Base-by-base conservation (phyloP, 2,329 filamentous ascomycete species). In the Botrytis elliptica region DNA sequence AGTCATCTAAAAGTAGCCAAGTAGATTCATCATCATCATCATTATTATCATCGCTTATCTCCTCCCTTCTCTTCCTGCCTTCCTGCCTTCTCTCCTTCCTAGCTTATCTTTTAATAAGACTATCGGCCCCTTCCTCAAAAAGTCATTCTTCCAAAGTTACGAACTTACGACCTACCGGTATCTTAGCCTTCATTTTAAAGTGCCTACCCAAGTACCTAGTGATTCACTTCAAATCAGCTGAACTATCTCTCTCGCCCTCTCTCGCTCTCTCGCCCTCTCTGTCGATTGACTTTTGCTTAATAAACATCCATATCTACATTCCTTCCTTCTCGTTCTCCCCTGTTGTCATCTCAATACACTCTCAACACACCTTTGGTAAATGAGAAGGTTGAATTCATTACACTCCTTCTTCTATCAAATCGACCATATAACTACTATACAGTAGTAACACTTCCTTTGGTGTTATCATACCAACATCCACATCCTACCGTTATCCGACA, bases 181-280 rank as follows among this genome's bases (percentile, higher is more conserved):
- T 63, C 60, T 63, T 63, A 42, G 14, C 52, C n/a, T 57, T 57
- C 52, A 57, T 57, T 55, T 57, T 57, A 57, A 57, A 57, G n/a
- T 29, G 4, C 25, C 49, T n/a, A n/a, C 12, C 25, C 0, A n/a
- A n/a, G 49, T 55, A 55, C 25, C 12, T 63, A 38, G 60, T n/a
- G 60, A 63, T 29, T 33, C 52, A 33, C 52, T 57, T 8, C 52
- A 18, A 29, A 57, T 57, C 52, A 29, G 52, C 52, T 33, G 52
- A 57, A 29, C 52, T 6, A 40, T 12, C 40, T 42, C 40, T 42
- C 40, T 42, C 40, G 40, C 40, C 5, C 40, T n/a, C 49, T 52
- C 49, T 49, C 22, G 1, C 40, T n/a, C 49, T 52, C 49, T 49
- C 22, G 1, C 46, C 25, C 49, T 14, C 49, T n/a, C 49, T 52